Evolutionary conservation across 352 stramenopile genomes (phyloP).

Genomic region (Globisporangium irregulare): DNA sequence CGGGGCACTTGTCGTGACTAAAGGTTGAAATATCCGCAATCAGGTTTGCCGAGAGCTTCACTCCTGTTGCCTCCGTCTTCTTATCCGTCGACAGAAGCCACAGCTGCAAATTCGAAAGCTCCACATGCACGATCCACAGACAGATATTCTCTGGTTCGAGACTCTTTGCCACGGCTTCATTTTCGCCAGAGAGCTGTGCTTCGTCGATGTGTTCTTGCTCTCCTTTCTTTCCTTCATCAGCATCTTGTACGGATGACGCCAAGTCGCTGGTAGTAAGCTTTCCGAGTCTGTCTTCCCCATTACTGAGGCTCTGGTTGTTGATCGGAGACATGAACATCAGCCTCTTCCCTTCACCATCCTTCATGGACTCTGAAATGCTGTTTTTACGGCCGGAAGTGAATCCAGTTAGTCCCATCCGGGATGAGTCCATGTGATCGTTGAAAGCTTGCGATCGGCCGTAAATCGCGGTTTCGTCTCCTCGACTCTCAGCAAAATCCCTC

Average conservation of each 20-base stretch:
- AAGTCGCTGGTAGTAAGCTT: conserved; percentile 16
- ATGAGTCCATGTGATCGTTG: conserved; percentile 5
- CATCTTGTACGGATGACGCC: conserved; percentile 3
- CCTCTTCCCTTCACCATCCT: conserved; percentile 7
- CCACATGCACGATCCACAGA: conserved; percentile 39
- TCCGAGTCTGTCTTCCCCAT: neutral
- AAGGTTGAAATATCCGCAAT: conserved; percentile 12
- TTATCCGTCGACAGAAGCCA: conserved; percentile 70
- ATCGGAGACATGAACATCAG: conserved; percentile 8
- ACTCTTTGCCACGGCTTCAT: neutral
- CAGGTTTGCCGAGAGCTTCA: conserved; percentile 43
- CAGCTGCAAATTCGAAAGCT: conserved; percentile 52
- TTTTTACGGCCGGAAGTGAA: conserved; percentile 28
- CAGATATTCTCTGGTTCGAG: neutral
- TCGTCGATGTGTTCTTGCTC: neutral
- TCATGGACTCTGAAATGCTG: conserved; percentile 33
- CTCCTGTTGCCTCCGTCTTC: conserved; percentile 47
- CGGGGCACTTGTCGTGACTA: neutral
- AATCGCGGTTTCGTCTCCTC: neutral
- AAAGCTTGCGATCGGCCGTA: conserved; percentile 5
- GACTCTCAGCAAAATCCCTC: conserved; percentile 24
- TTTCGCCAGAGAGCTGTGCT: neutral
- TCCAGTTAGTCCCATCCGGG: conserved; percentile 1
- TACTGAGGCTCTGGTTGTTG: neutral
- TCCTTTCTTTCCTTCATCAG: neutral